Percentiles rank a stretch among this genome's conserved stretches.
Conservation (phyloP, 1,284 basidiomycete species). For the Erythrobasidium hasegawianum region DNA sequence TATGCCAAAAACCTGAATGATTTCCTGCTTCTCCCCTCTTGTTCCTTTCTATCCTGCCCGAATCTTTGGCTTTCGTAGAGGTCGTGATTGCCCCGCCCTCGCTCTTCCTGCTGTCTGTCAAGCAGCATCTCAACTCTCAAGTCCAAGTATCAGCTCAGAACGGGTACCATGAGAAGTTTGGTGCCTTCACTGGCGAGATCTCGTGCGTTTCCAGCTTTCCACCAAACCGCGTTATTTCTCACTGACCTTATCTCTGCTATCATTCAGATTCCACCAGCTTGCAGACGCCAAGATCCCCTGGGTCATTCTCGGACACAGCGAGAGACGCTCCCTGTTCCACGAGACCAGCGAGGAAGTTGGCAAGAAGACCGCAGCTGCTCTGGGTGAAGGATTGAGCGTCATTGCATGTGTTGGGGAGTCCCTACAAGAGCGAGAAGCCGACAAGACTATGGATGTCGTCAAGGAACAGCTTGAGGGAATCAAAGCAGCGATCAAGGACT, state of each 20-base stretch:
- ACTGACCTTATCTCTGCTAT: too few relatives aligned
- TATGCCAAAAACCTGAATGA: too few relatives aligned
- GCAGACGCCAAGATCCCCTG: constrained; percentile 64
- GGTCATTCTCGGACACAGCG: constrained; percentile 96
- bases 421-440: constrained; percentile 78
- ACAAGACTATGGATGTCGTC: constrained; percentile 74
- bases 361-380: constrained; percentile 74
- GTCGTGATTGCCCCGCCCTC: constrained; percentile 88
- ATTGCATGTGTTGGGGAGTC: constrained; percentile 97
- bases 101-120: constrained; percentile 71
- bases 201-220: too few relatives aligned
- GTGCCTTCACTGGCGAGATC: constrained; percentile 95
- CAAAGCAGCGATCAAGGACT: constrained; percentile 63
- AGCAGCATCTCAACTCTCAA: constrained; percentile 53
- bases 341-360: constrained; percentile 82
- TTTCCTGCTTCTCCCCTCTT: too few relatives aligned
- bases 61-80: constrained; percentile 57
- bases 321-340: constrained; percentile 86
- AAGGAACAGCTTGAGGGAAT: constrained; percentile 78
- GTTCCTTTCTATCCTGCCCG: not conserved
- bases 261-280: constrained; percentile 50
- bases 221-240: too few relatives aligned
- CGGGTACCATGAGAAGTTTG: constrained; percentile 74
- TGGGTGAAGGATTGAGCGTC: constrained; percentile 71
- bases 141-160: constrained; percentile 79